Conservation (phyloP, 345 rosid genomes). For the Aquilaria yunnanensis region DNA sequence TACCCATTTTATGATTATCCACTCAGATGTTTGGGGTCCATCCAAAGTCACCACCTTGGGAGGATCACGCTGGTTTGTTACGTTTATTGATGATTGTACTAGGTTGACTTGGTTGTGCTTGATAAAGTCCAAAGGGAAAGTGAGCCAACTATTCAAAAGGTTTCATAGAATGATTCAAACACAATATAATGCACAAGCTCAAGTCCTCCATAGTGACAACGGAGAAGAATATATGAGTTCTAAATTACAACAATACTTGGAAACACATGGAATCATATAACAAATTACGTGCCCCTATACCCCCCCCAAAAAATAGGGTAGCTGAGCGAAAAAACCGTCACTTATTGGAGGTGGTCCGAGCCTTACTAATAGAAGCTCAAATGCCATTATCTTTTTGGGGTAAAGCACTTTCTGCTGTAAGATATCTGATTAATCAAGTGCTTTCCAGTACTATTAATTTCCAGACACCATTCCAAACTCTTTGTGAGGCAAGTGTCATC, state of each 20-base stretch:
- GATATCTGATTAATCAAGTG: not conserved
- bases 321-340: not conserved
- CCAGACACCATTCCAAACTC: not conserved
- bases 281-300: not conserved
- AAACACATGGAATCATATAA: not conserved
- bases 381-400: not conserved
- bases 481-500: not conserved
- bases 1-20: slow-evolving; percentile 1
- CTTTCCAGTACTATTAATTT: not conserved
- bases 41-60: not conserved
- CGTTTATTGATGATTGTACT: slow-evolving; percentile 8
- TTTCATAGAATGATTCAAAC: slow-evolving; percentile 4
- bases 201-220: not conserved
- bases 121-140: not conserved
- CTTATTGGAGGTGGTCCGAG: slow-evolving; percentile 2
- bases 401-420: not conserved
- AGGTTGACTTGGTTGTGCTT: slow-evolving; percentile 1
- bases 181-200: slow-evolving; percentile 1
- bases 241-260: not conserved
- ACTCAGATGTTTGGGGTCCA: slow-evolving; percentile 11
- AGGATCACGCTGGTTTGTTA: not conserved
- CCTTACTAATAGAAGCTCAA: not conserved
- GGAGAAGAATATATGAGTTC: not conserved
- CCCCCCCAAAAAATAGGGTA: not conserved
- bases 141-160: not conserved